Evolutionary conservation across 1,284 basidiomycete species (phyloP), one percentile per base, ranked within the genome.

Genomic region (Ceraceosorus bombacis): DNA sequence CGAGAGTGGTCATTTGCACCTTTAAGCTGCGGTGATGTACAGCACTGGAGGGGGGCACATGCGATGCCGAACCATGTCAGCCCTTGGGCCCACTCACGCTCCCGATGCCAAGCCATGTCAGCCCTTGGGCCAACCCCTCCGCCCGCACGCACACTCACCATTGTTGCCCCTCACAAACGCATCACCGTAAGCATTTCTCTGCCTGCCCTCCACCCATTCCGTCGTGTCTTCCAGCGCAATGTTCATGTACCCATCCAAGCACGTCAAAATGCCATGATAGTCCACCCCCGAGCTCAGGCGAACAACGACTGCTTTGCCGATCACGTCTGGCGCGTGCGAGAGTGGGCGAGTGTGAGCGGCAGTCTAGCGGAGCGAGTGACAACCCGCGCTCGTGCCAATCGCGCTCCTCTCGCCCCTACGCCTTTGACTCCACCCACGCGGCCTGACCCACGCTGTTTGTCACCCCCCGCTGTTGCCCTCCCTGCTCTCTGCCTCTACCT

Each of bases 101-200:
- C 43, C 15, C 4, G 2, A 10, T 46, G 43, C 43, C 43, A 46
- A 10, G 43, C 43, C 43, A 46, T 46, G 43, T 1, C 43, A 46
- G 10, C 43, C 15, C 43, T 46, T 4, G 2, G 43, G 10, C 10
- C 15, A 10, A 15, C 43, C 43, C 43, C 2, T 46, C 43, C 43
- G 15, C 15, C 43, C 43, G 10, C 27, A 3, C 27, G 27, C 43
- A 15, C 43, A 46, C 86, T 63, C 67, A 94, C 94, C 94, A 79
- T 97, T 97, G 80, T 97, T 97, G 41, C 94, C 94, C 58, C 94
- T 82, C 68, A 96, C 89, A 79, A 96, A 96, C 39, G 92, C 88
- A 79, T 96, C 92, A 1, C 93, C 92, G 72, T 93, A 96, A 63
- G 83, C 83, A 76, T 92, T 94, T 48, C 89, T 93, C 57, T 88